Percentiles rank a stretch among this genome's conserved stretches.
These are phyloP conservation scores for Chrysoporthe deuterocubensis DNA, from an alignment of 2,329 filamentous ascomycete genomes.

Conservation along the genomic window DNA sequence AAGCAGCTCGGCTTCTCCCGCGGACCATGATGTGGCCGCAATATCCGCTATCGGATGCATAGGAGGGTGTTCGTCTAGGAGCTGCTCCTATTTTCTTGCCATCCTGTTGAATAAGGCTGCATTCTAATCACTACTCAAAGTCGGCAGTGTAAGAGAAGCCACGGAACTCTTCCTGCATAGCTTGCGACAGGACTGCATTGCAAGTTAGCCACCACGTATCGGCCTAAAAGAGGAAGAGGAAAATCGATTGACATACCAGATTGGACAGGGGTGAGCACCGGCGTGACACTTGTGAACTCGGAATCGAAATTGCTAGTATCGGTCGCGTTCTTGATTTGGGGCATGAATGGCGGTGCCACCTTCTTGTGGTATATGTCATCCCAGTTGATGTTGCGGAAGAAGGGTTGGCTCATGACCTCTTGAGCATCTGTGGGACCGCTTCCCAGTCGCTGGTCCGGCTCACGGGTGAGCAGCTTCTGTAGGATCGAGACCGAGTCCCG, in stretches of 20 bases:
- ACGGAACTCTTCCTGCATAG: constrained; percentile 99
- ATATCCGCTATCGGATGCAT: not conserved
- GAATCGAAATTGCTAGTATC: constrained; percentile 99
- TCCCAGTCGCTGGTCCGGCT: constrained; percentile 90
- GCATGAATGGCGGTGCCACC: constrained; percentile 85
- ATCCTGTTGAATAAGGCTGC: not conserved
- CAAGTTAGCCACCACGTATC: constrained; percentile 16
- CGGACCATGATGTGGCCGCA: constrained; percentile 1
- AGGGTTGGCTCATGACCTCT: constrained; percentile 98
- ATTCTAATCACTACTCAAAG: constrained; percentile 63
- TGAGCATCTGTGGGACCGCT: constrained; percentile 96
- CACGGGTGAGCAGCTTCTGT: constrained; percentile 93
- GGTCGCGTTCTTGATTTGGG: constrained; percentile 85
- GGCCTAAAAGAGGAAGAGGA: not conserved
- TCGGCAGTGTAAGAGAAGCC: constrained; percentile 97
- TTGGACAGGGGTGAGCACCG: constrained; percentile 94
- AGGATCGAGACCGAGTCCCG: constrained; percentile 96
- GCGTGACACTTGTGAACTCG: constrained; percentile 97
- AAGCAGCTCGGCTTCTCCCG: constrained; percentile 11
- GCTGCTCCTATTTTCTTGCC: not conserved
- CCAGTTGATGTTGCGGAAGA: constrained; percentile 98
- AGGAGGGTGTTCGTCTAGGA: not conserved
- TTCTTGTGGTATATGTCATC: constrained; percentile 98
- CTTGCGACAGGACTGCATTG: constrained; percentile 82
- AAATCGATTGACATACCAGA: constrained; percentile 69